A percentile compares a stretch with the other conserved stretches of the same genome.
Evolutionary conservation across 257 asterid genomes (phyloP).

Genomic region (Voacanga thouarsii): DNA sequence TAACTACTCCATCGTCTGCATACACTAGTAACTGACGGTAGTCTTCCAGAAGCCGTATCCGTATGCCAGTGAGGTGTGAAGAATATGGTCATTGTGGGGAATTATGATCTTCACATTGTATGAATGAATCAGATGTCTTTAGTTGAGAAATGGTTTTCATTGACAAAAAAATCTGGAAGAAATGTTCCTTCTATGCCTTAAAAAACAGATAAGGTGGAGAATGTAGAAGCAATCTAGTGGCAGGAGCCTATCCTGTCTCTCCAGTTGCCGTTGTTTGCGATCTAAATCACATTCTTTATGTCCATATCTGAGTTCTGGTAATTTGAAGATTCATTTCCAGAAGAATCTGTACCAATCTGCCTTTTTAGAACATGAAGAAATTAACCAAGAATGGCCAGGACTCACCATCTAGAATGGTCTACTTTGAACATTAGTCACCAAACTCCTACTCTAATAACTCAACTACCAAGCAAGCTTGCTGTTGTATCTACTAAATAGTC

Average conservation of each 20-base stretch:
- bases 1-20: not conserved
- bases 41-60: conserved; percentile 13
- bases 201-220: conserved; percentile 8
- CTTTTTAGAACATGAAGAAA: not conserved
- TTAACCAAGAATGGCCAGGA: not conserved
- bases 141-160: conserved; percentile 43
- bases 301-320: not conserved
- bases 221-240: conserved; percentile 27
- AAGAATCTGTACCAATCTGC: not conserved
- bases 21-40: not conserved
- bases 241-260: conserved; percentile 22
- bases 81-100: conserved; percentile 7
- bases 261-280: not conserved
- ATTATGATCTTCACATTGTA: not conserved
- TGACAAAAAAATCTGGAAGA: conserved; percentile 14
- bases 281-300: not conserved
- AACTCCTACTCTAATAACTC: not conserved
- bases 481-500: too few relatives aligned
- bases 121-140: conserved; percentile 6
- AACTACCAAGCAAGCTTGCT: not conserved
- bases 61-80: not conserved
- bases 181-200: conserved; percentile 18
- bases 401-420: not conserved
- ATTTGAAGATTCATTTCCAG: not conserved
- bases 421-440: not conserved